Percentiles rank a stretch among this genome's conserved stretches.
These are phyloP conservation scores for Apiospora saccharicola DNA, from an alignment of 2,329 filamentous ascomycete genomes.

Conservation along the genomic window DNA sequence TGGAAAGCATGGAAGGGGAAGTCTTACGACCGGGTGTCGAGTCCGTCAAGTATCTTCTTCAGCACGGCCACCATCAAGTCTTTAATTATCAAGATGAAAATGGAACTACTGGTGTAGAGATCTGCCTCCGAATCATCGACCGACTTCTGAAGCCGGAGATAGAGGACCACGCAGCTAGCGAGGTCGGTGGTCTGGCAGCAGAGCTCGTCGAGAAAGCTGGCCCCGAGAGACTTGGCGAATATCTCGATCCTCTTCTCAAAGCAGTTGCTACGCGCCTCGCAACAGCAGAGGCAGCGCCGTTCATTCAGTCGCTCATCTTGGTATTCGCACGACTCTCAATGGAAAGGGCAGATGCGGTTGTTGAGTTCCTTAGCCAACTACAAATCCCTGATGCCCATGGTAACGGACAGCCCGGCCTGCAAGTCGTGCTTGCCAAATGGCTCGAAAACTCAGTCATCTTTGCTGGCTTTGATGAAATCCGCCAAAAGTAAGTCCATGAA, in stretches of 20 bases:
- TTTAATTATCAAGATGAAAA: conserved; percentile 84
- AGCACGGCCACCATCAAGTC: conserved; percentile 89
- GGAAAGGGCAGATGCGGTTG: conserved; percentile 84
- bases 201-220: conserved; percentile 96
- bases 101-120: conserved; percentile 84
- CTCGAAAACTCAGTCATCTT: conserved; percentile 96
- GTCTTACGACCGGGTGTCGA: conserved; percentile 86
- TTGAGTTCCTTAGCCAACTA: conserved; percentile 88
- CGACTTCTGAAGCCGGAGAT: conserved; percentile 82
- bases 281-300: conserved; percentile 82
- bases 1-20: conserved; percentile 86
- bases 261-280: conserved; percentile 87
- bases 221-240: conserved; percentile 87
- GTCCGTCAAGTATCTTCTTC: conserved; percentile 86
- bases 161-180: conserved; percentile 94
- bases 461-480: conserved; percentile 96
- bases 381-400: conserved; percentile 58
- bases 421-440: conserved; percentile 93
- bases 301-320: conserved; percentile 94
- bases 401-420: conserved; percentile 79
- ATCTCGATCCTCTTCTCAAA: conserved; percentile 84
- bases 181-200: conserved; percentile 92
- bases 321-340: conserved; percentile 93
- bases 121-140: conserved; percentile 90
- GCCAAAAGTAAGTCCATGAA: conserved; percentile 78